These are phyloP conservation scores for Fusarium sp. DNA, from an alignment of 2,329 filamentous ascomycete species.

Conservation along the genomic window DNA sequence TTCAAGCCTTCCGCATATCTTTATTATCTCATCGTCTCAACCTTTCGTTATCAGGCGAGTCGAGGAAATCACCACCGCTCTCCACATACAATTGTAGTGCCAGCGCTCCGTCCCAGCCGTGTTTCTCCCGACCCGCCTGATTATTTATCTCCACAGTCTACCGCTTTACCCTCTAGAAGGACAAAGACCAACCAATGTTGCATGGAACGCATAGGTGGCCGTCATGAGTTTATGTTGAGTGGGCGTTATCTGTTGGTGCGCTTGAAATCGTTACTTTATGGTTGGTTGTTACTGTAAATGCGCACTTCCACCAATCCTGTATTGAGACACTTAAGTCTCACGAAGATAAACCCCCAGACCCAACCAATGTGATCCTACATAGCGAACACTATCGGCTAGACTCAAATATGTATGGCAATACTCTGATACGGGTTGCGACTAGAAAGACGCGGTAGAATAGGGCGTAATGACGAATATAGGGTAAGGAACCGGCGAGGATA, in stretches of 20 bases:
- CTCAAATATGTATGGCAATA: not conserved
- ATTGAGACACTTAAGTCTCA: not conserved
- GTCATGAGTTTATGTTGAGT: not conserved
- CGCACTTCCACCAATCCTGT: not conserved
- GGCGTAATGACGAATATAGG: not conserved
- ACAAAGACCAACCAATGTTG: not conserved
- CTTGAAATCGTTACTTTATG: not conserved
- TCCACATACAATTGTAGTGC: no score
- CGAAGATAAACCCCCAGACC: not conserved
- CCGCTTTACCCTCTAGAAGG: not conserved
- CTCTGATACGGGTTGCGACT: not conserved
- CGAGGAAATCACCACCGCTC: no score
- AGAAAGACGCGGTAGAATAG: not conserved
- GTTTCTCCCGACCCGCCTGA: no score
- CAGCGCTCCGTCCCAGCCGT: no score
- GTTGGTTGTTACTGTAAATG: not conserved
- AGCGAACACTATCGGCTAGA: not conserved
- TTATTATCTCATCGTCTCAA: not conserved
- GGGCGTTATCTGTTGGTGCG: not conserved
- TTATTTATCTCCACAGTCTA: not conserved
- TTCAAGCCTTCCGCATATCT: not conserved
- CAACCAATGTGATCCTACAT: not conserved
- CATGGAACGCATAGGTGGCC: not conserved
- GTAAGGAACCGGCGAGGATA: not conserved
- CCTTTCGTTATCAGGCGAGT: not conserved